A percentile compares a stretch with the other conserved stretches of the same genome.
Evolutionary conservation across 2,329 filamentous ascomycete species (phyloP).

Genomic region (Venturia asperata): DNA sequence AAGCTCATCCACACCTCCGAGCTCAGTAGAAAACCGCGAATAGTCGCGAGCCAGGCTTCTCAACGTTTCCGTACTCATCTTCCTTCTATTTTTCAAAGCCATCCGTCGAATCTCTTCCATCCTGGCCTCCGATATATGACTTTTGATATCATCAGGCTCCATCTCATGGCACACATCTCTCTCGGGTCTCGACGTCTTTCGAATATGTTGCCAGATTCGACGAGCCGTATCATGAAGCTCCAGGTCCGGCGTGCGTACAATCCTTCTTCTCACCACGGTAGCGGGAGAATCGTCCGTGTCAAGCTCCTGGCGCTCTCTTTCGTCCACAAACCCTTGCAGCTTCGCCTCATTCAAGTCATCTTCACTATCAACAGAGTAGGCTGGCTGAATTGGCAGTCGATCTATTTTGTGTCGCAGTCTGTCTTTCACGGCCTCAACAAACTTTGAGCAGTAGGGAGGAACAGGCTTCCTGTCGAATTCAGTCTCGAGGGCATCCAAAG

Average conservation of each 20-base stretch:
- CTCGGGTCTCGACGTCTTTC: slow-evolving; percentile 27
- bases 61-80: slow-evolving; percentile 36
- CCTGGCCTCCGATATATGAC: slow-evolving; percentile 20
- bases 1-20: slow-evolving; percentile 4
- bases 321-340: not conserved
- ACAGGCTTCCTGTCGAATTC: slow-evolving; percentile 2
- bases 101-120: slow-evolving; percentile 26
- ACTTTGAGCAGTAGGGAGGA: not conserved
- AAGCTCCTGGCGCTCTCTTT: slow-evolving; percentile 5
- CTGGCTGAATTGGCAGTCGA: not conserved
- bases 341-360: not conserved
- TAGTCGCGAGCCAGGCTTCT: slow-evolving; percentile 26
- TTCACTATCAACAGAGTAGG: not conserved
- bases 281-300: slow-evolving; percentile 9
- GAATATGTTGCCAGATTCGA: slow-evolving; percentile 35
- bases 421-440: slow-evolving; percentile 10
- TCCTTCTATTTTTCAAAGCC: slow-evolving; percentile 36
- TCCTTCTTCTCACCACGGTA: slow-evolving; percentile 1
- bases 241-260: slow-evolving; percentile 12
- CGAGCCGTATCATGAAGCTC: slow-evolving; percentile 28
- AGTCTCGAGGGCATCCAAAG: not conserved
- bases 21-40: slow-evolving; percentile 6
- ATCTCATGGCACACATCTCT: slow-evolving; percentile 22
- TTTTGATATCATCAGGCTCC: slow-evolving; percentile 11
- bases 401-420: slow-evolving; percentile 6